Base-by-base conservation (phyloP, 2,329 filamentous ascomycete species). In the Colletotrichum horii region DNA sequence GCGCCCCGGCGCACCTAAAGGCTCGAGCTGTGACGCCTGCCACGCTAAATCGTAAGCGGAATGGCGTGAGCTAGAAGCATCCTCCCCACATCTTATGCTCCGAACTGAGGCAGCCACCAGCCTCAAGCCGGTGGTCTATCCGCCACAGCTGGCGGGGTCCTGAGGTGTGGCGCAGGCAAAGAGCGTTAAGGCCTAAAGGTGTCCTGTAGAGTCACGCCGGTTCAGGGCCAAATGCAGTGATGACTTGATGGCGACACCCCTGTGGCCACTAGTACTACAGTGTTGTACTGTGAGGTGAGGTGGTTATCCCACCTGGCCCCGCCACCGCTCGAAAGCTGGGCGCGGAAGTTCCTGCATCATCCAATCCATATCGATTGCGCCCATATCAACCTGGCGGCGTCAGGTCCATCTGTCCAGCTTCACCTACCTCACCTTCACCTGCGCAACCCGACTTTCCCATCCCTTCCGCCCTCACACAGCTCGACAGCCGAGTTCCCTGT, bases 401-500 rank as follows among this genome's bases (percentile, higher is more conserved):
- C 68, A 64, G 56, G 64, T 65, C 56, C 56, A 75, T 65, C 43
- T 38, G 56, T 73, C 69, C 70, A 75, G 73, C 73, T 75, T 73
- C 73, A 75, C 36, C 73, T 67, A 64, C 58, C 28, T 52, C n/a
- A 52, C 12, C 43, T 52, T 52, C 58, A 62, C 26, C 55, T 32
- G 19, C 69, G 55, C 73, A 72, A 69, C 56, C 58, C 26, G 58
- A 65, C 56, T 65, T 68, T 60, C 43, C 64, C 34, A 66, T 43
- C 64, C 43, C 65, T 75, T 61, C 28, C 74, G 48, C 62, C 73
- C 70, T 74, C 71, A 77, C 76, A 77, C 76, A 77, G 71, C 76
- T 77, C 76, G 75, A 77, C 74, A 71, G 75, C 70, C 75, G 76
- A 77, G 76, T 67, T 77, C 76, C 76, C 76, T 77, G 76, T 77